phyloP scores from a whole-genome alignment of 768 basidiomycete species.

The Pulveroboletus sp. region DNA sequence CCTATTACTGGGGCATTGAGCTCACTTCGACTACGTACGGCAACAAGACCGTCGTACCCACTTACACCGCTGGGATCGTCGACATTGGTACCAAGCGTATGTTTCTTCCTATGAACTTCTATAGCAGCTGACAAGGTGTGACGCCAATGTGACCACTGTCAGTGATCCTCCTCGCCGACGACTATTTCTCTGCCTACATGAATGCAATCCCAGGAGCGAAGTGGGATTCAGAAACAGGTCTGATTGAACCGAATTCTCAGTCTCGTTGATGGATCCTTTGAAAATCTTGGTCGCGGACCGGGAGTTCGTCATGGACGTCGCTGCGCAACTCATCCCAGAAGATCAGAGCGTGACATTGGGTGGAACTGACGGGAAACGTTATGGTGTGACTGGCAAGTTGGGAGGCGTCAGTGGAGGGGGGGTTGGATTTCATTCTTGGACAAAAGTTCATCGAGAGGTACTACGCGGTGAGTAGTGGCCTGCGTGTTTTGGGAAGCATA shows the following conservation, averaged over 20 bases:
- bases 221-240: neutral
- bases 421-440: neutral
- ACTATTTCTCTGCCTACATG: conserved; percentile 17
- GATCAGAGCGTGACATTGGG: conserved; percentile 14
- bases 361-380: conserved; percentile 7
- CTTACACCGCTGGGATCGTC: conserved; percentile 17
- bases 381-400: conserved; percentile 2
- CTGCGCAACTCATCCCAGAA: conserved; percentile 18
- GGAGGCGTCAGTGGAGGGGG: neutral
- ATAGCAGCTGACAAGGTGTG: neutral
- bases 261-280: conserved; percentile 14
- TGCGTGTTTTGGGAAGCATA: neutral
- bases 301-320: conserved; percentile 15
- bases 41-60: conserved; percentile 13
- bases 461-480: conserved; percentile 1
- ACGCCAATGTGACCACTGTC: neutral
- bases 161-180: conserved; percentile 22
- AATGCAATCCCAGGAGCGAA: conserved; percentile 13
- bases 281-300: conserved; percentile 8
- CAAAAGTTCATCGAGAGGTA: neutral
- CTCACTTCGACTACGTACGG: conserved; percentile 10
- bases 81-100: conserved; percentile 21
- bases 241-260: conserved; percentile 11
- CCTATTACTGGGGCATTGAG: conserved; percentile 26
- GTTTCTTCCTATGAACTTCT: neutral